These are phyloP conservation scores for Taphrina populina DNA, from an alignment of 1,139 yeast species.

Conservation along the genomic window DNA sequence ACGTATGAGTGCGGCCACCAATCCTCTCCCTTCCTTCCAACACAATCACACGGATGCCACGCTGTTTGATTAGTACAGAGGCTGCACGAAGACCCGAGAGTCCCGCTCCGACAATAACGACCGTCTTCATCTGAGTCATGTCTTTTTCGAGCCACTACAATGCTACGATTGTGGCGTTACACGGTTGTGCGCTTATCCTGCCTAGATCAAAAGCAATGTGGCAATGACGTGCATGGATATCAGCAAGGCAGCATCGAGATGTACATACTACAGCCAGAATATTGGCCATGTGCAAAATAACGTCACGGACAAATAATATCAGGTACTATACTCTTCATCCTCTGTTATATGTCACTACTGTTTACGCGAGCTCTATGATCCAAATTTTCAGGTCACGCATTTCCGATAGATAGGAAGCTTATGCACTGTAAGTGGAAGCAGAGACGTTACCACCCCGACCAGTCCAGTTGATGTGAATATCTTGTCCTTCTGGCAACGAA, in stretches of 20 bases:
- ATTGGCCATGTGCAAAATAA: too few species aligned
- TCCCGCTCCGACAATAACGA: constrained; percentile 49
- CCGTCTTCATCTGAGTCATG: constrained; percentile 1
- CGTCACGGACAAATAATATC: too few species aligned
- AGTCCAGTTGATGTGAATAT: constrained; percentile 78
- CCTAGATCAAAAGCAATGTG: too few species aligned
- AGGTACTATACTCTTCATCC: too few species aligned
- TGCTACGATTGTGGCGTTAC: too few species aligned
- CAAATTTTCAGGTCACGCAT: neutral
- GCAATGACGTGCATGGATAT: too few species aligned
- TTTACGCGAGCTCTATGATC: too few species aligned
- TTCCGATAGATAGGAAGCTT: constrained; percentile 44
- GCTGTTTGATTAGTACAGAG: constrained; percentile 44
- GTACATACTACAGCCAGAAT: too few species aligned
- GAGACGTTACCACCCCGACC: constrained; percentile 95
- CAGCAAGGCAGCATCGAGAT: too few species aligned
- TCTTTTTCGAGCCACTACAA: too few species aligned
- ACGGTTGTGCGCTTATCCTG: too few species aligned
- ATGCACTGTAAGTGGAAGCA: constrained; percentile 92
- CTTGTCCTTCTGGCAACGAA: constrained; percentile 68
- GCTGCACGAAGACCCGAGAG: constrained; percentile 50
- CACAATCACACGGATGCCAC: constrained; percentile 46
- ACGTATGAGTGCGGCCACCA: constrained; percentile 50
- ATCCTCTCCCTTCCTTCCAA: constrained; percentile 49
- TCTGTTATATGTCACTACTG: too few species aligned